Evolutionary conservation across 495 filamentous ascomycete genomes (phyloP).

Genomic region (Lepraria neglecta): DNA sequence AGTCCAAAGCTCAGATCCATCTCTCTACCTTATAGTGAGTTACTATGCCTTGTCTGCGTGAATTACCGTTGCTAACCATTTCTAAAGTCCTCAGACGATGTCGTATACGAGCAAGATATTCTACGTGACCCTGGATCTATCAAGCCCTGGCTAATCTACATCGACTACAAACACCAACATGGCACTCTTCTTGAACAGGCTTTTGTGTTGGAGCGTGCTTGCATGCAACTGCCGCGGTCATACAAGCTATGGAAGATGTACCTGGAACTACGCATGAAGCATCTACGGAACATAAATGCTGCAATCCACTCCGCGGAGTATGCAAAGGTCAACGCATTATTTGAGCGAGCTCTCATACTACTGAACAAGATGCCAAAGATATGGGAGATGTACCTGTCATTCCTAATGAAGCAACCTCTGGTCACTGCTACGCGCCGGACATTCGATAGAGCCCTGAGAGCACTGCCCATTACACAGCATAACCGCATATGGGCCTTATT

Average conservation of each 20-base stretch:
- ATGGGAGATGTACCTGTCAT: constrained; percentile 96
- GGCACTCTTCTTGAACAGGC: constrained; percentile 84
- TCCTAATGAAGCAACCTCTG: constrained; percentile 83
- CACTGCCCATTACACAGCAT: constrained; percentile 94
- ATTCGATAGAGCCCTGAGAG: constrained; percentile 90
- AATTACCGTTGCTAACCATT: constrained; percentile 26
- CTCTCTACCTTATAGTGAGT: constrained; percentile 75
- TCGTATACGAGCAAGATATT: constrained; percentile 93
- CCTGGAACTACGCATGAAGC: constrained; percentile 74
- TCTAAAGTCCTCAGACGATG: constrained; percentile 71
- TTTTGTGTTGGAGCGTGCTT: constrained; percentile 89
- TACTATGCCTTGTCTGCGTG: not conserved
- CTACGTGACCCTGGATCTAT: constrained; percentile 76
- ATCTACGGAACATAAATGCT: constrained; percentile 77
- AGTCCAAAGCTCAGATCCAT: constrained; percentile 37
- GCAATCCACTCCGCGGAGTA: constrained; percentile 76
- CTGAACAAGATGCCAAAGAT: constrained; percentile 99
- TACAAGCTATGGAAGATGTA: constrained; percentile 99
- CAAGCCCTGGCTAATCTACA: constrained; percentile 94
- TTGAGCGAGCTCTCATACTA: constrained; percentile 87
- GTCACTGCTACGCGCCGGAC: constrained; percentile 84
- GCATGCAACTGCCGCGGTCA: constrained; percentile 79
- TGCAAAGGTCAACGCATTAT: constrained; percentile 89
- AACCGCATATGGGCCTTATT: constrained; percentile 95
- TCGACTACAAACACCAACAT: constrained; percentile 84